These are phyloP conservation scores for Asterochloris sp. DNA, from an alignment of 139 green algal species.

Conservation along the genomic window DNA sequence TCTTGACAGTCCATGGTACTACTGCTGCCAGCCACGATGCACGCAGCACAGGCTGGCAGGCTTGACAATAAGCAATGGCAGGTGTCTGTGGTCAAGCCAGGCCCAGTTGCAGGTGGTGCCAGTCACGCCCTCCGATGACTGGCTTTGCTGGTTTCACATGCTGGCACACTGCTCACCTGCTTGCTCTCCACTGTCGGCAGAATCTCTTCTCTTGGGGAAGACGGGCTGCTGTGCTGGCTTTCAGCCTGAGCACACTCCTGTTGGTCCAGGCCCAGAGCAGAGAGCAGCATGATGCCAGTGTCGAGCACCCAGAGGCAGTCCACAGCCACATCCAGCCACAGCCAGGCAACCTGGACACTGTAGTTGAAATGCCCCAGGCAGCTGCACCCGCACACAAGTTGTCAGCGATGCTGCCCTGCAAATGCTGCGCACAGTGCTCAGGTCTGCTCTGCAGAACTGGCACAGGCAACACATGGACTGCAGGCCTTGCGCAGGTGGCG, in stretches of 20 bases:
- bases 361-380: constrained; percentile 1
- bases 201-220: neutral
- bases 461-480: neutral
- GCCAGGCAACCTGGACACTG: neutral
- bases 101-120: neutral
- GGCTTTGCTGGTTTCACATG: neutral
- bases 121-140: neutral
- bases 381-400: neutral
- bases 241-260: neutral
- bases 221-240: constrained; percentile 3
- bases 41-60: too few species aligned
- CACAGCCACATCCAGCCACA: constrained; percentile 21
- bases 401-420: neutral
- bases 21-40: too few species aligned
- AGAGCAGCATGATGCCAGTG: constrained; percentile 23
- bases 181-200: neutral
- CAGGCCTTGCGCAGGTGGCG: too few species aligned
- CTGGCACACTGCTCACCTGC: neutral
- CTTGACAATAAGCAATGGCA: too few species aligned
- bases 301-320: constrained; percentile 20
- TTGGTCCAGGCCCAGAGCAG: constrained; percentile 10
- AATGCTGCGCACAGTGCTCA: neutral
- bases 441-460: neutral
- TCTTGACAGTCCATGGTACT: too few species aligned
- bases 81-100: neutral